phyloP scores from a whole-genome alignment of 192 early-diverging fungal species.

The Coemansia sp. region DNA sequence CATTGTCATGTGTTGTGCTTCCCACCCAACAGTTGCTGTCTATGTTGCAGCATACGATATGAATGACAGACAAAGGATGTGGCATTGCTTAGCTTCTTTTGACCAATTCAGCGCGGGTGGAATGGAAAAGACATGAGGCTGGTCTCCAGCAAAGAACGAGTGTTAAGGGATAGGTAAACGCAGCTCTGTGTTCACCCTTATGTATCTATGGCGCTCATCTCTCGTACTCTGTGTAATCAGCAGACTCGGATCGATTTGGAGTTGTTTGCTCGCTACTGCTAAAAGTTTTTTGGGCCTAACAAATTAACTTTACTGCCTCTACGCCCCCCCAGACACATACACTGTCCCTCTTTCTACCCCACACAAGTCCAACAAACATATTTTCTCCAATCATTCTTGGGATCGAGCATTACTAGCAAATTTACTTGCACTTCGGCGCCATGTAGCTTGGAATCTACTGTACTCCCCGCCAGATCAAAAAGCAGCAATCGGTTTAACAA shows the following conservation, averaged over 20 bases:
- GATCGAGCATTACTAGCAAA: background rate
- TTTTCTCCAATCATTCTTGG: background rate
- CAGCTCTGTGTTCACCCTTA: background rate
- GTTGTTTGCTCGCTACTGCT: background rate
- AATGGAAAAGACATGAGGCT: background rate
- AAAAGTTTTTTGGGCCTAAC: background rate
- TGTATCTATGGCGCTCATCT: background rate
- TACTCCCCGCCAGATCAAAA: background rate
- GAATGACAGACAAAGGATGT: background rate
- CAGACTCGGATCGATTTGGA: background rate
- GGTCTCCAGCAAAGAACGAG: background rate
- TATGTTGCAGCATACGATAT: background rate
- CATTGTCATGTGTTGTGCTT: background rate
- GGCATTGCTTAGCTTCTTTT: background rate
- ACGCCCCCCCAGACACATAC: background rate
- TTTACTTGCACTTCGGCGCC: background rate
- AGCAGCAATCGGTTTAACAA: background rate
- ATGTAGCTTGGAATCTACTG: background rate
- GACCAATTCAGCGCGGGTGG: background rate
- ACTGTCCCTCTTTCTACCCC: background rate
- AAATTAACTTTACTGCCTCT: background rate
- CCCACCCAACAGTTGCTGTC: background rate
- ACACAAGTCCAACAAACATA: background rate
- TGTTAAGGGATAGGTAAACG: constrained; percentile 3
- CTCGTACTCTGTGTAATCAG: background rate